A percentile compares a stretch with the other conserved stretches of the same genome.
Evolutionary conservation across 257 asterid genomes (phyloP).

Genomic region (Forsythia suspensa): DNA sequence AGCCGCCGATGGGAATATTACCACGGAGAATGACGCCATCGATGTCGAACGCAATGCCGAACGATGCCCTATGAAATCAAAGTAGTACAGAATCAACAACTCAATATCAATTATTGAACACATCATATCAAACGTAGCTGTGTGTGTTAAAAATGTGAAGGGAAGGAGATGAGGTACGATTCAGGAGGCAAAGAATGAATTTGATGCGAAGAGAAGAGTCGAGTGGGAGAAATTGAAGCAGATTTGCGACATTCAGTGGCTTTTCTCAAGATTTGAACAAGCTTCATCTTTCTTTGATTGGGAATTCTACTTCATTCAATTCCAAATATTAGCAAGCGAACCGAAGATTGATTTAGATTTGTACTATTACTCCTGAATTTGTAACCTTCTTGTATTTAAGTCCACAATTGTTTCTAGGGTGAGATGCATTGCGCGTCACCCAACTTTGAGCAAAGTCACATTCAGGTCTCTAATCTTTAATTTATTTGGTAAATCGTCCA

Average conservation of each 20-base stretch:
- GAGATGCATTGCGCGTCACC: too few relatives aligned
- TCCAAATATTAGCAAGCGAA: too few relatives aligned
- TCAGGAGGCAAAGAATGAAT: conserved; percentile 32
- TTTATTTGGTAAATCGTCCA: too few relatives aligned
- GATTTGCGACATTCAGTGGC: conserved; percentile 21
- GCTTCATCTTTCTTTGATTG: conserved; percentile 19
- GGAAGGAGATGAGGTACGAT: conserved; percentile 24
- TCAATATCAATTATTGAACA: conserved; percentile 5
- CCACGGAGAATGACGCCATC: conserved; percentile 94
- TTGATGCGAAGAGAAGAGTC: conserved; percentile 30
- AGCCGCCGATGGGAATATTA: conserved; percentile 71
- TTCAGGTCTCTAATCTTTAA: too few relatives aligned
- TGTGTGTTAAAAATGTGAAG: neutral
- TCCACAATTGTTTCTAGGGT: too few relatives aligned
- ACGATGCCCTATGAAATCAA: conserved; percentile 35
- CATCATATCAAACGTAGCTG: neutral
- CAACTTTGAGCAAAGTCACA: too few relatives aligned
- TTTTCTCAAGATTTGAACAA: conserved; percentile 36
- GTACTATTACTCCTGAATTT: too few relatives aligned
- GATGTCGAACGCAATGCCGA: conserved; percentile 92
- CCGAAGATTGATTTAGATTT: too few relatives aligned
- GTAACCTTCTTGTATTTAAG: too few relatives aligned
- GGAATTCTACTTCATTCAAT: too few relatives aligned
- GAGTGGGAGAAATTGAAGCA: conserved; percentile 21
- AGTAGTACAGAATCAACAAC: neutral